Evolutionary conservation across 2,329 filamentous ascomycete genomes (phyloP).

Genomic region (Botrytis deweyae): DNA sequence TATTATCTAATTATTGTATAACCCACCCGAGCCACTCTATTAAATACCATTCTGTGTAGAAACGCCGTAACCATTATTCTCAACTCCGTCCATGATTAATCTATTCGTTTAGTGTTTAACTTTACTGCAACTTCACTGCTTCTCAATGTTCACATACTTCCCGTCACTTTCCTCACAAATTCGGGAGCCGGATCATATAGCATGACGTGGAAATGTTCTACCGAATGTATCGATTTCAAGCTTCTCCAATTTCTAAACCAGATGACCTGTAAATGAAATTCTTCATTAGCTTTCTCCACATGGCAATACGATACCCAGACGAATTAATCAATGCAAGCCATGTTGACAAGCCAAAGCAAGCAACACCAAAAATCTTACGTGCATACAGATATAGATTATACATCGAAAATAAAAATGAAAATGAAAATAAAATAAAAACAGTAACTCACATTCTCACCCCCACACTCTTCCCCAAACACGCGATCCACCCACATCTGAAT

Average conservation of each 20-base stretch:
- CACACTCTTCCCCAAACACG: conserved; percentile 60
- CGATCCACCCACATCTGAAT: conserved; percentile 70
- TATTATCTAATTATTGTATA: neutral
- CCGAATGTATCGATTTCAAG: conserved; percentile 79
- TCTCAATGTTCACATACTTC: conserved; percentile 64
- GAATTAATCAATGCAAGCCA: neutral
- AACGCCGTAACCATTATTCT: neutral
- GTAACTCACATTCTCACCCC: conserved; percentile 53
- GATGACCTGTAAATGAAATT: conserved; percentile 49
- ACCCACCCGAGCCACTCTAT: neutral
- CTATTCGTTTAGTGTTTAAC: neutral
- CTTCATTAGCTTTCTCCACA: neutral
- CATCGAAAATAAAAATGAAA: neutral
- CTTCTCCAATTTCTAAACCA: conserved; percentile 91
- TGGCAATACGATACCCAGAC: neutral
- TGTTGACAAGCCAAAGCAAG: neutral
- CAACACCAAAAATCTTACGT: neutral
- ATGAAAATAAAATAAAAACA: neutral
- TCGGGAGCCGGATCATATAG: conserved; percentile 70
- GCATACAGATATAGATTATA: neutral
- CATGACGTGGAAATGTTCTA: conserved; percentile 97
- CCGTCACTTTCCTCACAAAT: conserved; percentile 71
- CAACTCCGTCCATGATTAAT: neutral
- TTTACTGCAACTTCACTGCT: neutral
- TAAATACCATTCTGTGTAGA: neutral